Evolutionary conservation across 495 filamentous ascomycete species (phyloP).

Genomic region (Penicillium coffeae): DNA sequence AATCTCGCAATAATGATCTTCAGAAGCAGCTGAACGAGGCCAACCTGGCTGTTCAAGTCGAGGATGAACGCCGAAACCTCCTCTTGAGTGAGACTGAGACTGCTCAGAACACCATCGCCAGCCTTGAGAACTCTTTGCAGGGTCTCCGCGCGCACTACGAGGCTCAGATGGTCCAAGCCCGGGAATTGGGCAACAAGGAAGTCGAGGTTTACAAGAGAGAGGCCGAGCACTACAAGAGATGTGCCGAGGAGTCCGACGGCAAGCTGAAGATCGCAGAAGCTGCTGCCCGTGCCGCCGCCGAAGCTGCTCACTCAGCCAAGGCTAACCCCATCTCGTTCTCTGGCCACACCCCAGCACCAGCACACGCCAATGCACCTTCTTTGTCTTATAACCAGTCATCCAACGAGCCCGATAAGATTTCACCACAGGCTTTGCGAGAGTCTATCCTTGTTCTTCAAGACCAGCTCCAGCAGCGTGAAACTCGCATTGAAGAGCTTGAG

Average conservation of each 20-base stretch:
- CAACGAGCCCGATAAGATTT: conserved; percentile 75
- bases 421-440: conserved; percentile 89
- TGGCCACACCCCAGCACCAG: conserved; percentile 17
- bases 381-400: conserved; percentile 43
- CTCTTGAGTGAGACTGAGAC: neutral
- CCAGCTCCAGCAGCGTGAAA: conserved; percentile 90
- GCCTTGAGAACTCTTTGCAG: conserved; percentile 7
- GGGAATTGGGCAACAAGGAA: conserved; percentile 76
- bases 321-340: conserved; percentile 29
- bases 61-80: neutral
- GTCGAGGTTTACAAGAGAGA: conserved; percentile 75
- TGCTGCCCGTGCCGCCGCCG: conserved; percentile 81
- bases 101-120: neutral
- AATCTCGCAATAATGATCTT: conserved; percentile 64
- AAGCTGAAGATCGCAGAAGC: conserved; percentile 86
- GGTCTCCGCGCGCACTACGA: conserved; percentile 61
- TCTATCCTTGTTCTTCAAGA: conserved; percentile 95
- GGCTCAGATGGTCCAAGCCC: conserved; percentile 61
- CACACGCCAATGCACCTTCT: conserved; percentile 41
- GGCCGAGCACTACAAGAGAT: conserved; percentile 71
- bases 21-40: conserved; percentile 67
- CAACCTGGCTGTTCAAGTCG: conserved; percentile 56
- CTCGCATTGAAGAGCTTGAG: conserved; percentile 82
- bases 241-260: conserved; percentile 77
- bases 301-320: conserved; percentile 70